Percentiles rank a stretch among this genome's conserved stretches.
These are phyloP conservation scores for Eucalyptus melliodora DNA, from an alignment of 345 rosid species.

Conservation along the genomic window DNA sequence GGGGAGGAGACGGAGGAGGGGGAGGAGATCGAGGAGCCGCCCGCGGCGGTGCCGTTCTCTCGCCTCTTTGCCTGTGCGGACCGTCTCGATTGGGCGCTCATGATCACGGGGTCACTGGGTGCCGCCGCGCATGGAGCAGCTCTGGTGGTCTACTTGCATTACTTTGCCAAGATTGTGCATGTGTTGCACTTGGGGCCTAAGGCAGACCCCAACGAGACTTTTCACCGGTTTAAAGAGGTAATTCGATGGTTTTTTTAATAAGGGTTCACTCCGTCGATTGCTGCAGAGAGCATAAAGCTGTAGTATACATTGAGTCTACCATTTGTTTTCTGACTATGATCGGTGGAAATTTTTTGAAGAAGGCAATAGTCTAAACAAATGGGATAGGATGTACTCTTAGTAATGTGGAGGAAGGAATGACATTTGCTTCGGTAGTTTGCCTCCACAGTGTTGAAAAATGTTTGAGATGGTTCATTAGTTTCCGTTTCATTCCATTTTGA, in stretches of 20 bases:
- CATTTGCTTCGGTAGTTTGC: background rate
- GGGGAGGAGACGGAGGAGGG: constrained; percentile 79
- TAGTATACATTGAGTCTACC: background rate
- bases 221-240: constrained; percentile 68
- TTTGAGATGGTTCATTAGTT: background rate
- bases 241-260: background rate
- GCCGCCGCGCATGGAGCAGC: constrained; percentile 98
- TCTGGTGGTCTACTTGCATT: constrained; percentile 89
- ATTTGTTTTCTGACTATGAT: background rate
- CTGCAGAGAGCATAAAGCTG: background rate
- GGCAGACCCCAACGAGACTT: constrained; percentile 20
- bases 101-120: constrained; percentile 86
- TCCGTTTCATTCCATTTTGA: background rate
- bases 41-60: constrained; percentile 92
- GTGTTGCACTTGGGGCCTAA: constrained; percentile 22
- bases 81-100: constrained; percentile 80
- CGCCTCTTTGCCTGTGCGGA: constrained; percentile 81
- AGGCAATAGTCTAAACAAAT: background rate
- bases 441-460: background rate
- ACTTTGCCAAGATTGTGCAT: constrained; percentile 73
- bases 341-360: background rate
- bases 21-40: constrained; percentile 95
- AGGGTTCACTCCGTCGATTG: background rate
- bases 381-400: background rate
- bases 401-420: background rate